These are phyloP conservation scores for Globisporangium iwayamae DNA, from an alignment of 352 stramenopile genomes.

Conservation along the genomic window DNA sequence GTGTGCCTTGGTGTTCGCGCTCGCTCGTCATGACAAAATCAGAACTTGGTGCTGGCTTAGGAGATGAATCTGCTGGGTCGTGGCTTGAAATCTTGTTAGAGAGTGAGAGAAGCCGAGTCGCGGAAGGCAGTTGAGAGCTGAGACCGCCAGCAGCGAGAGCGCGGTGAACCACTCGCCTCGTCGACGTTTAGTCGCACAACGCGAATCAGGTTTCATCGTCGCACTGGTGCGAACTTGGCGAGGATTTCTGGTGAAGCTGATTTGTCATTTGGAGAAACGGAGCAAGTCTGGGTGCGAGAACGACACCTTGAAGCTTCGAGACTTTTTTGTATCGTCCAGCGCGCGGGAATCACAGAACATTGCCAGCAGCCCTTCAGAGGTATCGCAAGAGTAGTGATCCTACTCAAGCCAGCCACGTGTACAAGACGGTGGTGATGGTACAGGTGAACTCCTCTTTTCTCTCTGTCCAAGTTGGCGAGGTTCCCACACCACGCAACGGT, in stretches of 20 bases:
- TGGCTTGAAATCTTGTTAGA: not conserved
- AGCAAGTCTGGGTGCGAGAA: not conserved
- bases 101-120: conserved; percentile 2
- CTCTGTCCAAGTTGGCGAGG: not conserved
- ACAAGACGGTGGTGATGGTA: not conserved
- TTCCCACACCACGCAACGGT: not conserved
- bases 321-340: not conserved
- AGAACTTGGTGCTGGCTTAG: not conserved
- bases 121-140: not conserved
- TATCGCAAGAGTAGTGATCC: not conserved
- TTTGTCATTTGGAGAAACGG: not conserved
- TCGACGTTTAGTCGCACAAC: conserved; percentile 4
- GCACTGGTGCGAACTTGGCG: not conserved
- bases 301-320: too few species aligned
- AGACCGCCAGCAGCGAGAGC: not conserved
- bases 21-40: conserved; percentile 15
- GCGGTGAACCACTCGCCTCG: not conserved
- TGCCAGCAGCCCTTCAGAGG: not conserved
- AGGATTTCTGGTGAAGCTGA: not conserved
- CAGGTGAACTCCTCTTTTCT: not conserved
- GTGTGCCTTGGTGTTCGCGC: conserved; percentile 36
- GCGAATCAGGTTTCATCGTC: conserved; percentile 1
- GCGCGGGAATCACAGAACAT: not conserved
- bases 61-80: not conserved
- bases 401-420: not conserved